A percentile compares a stretch with the other conserved stretches of the same genome.
These are phyloP conservation scores for Crucihimalaya himalaica DNA, from an alignment of 345 rosid species.

Conservation along the genomic window DNA sequence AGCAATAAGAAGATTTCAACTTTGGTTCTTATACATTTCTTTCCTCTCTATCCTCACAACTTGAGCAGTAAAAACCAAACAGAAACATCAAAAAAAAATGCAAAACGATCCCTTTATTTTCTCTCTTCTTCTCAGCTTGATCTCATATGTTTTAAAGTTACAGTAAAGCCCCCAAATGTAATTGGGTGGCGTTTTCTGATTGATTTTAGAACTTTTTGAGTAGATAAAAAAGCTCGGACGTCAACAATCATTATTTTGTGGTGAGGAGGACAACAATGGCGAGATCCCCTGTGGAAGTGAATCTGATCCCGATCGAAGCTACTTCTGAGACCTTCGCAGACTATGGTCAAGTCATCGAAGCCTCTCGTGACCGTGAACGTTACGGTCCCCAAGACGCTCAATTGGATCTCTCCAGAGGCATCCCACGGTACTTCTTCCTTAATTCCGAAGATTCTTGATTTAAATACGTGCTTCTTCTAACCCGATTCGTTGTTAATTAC, in stretches of 20 bases:
- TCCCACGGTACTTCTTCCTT: conserved; percentile 55
- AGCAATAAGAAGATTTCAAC: conserved; percentile 13
- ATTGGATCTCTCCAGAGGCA: conserved; percentile 65
- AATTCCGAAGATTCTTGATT: not conserved
- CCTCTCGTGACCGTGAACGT: conserved; percentile 55
- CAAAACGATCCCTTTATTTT: not conserved
- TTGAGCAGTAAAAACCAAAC: not conserved
- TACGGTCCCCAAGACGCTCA: conserved; percentile 84
- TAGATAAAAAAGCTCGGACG: not conserved
- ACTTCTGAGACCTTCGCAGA: conserved; percentile 69
- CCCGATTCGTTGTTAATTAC: not conserved
- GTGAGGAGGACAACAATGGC: conserved; percentile 19
- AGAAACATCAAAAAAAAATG: not conserved
- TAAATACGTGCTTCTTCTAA: not conserved
- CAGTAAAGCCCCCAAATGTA: not conserved
- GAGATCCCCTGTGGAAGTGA: conserved; percentile 38
- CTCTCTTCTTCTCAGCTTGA: not conserved
- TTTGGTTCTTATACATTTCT: not conserved
- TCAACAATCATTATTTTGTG: not conserved
- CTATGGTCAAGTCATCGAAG: conserved; percentile 68
- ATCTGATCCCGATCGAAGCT: conserved; percentile 65
- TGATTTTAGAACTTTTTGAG: not conserved
- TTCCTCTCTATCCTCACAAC: conserved; percentile 1
- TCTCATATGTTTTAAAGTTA: not conserved
- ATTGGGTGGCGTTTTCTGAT: not conserved